phyloP scores from a whole-genome alignment of 768 basidiomycete genomes.

The Hypholoma fasciculare region DNA sequence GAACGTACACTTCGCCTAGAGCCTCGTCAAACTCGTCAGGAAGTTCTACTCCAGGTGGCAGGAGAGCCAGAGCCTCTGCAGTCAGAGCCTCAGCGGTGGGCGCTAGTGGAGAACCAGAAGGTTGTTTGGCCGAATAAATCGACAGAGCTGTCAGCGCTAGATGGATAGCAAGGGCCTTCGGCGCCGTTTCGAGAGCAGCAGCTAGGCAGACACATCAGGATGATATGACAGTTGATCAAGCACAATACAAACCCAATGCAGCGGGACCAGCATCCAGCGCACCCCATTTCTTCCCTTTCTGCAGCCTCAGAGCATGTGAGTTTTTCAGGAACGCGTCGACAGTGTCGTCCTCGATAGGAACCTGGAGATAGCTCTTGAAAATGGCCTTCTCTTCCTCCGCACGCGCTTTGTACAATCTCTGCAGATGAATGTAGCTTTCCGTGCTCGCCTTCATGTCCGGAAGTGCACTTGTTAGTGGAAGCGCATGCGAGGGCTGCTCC shows the following conservation, averaged over 20 bases:
- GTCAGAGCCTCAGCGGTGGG: conserved; percentile 55
- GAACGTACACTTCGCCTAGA: conserved; percentile 77
- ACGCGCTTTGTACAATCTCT: conserved; percentile 79
- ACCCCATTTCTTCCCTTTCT: conserved; percentile 66
- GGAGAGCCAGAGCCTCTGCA: conserved; percentile 45
- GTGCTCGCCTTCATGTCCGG: conserved; percentile 98
- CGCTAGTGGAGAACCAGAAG: conserved; percentile 23
- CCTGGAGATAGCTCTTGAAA: conserved; percentile 50
- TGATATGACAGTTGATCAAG: not conserved
- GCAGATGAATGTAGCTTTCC: conserved; percentile 76
- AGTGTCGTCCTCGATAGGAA: conserved; percentile 47
- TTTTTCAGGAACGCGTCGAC: conserved; percentile 81
- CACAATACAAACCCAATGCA: conserved; percentile 44
- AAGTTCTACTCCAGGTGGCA: conserved; percentile 50
- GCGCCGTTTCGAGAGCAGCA: conserved; percentile 35
- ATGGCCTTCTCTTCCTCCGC: conserved; percentile 68
- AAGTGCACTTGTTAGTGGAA: conserved; percentile 84
- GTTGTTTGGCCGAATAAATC: conserved; percentile 26
- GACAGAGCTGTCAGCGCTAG: conserved; percentile 70
- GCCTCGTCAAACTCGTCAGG: conserved; percentile 59
- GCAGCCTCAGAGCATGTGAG: conserved; percentile 67
- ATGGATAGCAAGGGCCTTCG: conserved; percentile 68
- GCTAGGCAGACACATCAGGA: conserved; percentile 27
- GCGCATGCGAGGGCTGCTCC: conserved; percentile 52
- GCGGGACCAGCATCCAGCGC: conserved; percentile 48